These are phyloP conservation scores for Mortierella sp. DNA, from an alignment of 371 early-diverging fungal genomes.

Conservation along the genomic window DNA sequence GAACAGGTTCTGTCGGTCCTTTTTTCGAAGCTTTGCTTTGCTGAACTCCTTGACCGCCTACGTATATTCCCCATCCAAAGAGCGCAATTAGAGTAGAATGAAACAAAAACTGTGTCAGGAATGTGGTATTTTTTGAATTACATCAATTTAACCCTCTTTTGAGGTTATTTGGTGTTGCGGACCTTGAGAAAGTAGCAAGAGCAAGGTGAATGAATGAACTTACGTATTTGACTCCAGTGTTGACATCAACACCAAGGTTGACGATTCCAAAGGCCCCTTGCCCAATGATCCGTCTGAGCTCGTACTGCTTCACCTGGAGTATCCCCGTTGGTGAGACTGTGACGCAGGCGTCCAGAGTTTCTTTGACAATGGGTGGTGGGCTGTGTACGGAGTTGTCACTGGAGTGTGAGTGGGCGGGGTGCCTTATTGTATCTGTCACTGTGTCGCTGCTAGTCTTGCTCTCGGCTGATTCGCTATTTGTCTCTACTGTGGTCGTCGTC, in stretches of 20 bases:
- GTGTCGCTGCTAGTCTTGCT: neutral
- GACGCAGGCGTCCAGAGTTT: conserved; percentile 80
- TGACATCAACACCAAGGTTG: conserved; percentile 77
- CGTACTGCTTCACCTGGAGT: conserved; percentile 85
- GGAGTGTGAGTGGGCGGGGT: conserved; percentile 13
- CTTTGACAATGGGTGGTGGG: conserved; percentile 58
- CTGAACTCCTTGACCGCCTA: conserved; percentile 95
- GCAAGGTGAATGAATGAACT: conserved; percentile 14
- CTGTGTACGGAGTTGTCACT: conserved; percentile 28
- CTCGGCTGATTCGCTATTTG: neutral
- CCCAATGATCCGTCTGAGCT: conserved; percentile 82
- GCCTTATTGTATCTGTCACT: neutral
- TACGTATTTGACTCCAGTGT: conserved; percentile 71
- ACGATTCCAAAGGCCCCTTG: conserved; percentile 93
- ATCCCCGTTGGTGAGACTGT: conserved; percentile 77
- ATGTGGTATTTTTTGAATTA: neutral
- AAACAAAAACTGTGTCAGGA: conserved; percentile 2
- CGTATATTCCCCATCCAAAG: neutral
- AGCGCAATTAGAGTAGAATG: neutral
- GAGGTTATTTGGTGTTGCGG: neutral
- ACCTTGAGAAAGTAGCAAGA: neutral
- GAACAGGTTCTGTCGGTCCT: conserved; percentile 71
- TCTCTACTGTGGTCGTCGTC: neutral
- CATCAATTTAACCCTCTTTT: neutral
- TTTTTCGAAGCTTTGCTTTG: conserved; percentile 85